Conservation (phyloP, 2,329 filamentous ascomycete species). For the Fonsecaea pedrosoi region DNA sequence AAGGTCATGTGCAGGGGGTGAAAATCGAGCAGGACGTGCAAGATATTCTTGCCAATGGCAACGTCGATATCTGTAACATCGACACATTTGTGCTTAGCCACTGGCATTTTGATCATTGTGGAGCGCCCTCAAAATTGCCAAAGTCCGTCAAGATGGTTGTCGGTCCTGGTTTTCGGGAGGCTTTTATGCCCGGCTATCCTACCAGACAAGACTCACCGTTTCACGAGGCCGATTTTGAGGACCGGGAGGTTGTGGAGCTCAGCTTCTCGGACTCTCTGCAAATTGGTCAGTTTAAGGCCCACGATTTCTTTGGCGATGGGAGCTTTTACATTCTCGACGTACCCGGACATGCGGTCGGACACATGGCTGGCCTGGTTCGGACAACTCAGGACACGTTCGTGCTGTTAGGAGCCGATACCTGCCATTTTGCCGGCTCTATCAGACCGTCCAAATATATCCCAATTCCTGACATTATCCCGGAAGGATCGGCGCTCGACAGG, state of each 20-base stretch:
- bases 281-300: constrained; percentile 44
- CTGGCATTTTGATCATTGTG: constrained; percentile 54
- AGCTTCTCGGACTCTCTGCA: constrained; percentile 45
- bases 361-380: constrained; percentile 39
- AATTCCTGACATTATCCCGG: constrained; percentile 35
- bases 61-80: constrained; percentile 34
- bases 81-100: constrained; percentile 40
- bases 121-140: constrained; percentile 58
- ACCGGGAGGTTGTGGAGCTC: constrained; percentile 38
- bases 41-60: constrained; percentile 5
- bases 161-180: constrained; percentile 59
- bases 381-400: constrained; percentile 36
- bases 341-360: constrained; percentile 42
- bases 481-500: background rate
- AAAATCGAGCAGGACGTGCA: constrained; percentile 11
- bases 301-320: constrained; percentile 64
- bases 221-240: constrained; percentile 47
- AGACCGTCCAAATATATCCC: constrained; percentile 42
- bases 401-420: constrained; percentile 31
- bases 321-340: constrained; percentile 62
- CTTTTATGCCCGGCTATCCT: constrained; percentile 58
- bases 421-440: constrained; percentile 36
- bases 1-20: no score
- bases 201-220: constrained; percentile 46
- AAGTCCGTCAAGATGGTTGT: constrained; percentile 56